Evolutionary conservation across 768 basidiomycete species (phyloP).

Genomic region (Amanita pallidorosea): DNA sequence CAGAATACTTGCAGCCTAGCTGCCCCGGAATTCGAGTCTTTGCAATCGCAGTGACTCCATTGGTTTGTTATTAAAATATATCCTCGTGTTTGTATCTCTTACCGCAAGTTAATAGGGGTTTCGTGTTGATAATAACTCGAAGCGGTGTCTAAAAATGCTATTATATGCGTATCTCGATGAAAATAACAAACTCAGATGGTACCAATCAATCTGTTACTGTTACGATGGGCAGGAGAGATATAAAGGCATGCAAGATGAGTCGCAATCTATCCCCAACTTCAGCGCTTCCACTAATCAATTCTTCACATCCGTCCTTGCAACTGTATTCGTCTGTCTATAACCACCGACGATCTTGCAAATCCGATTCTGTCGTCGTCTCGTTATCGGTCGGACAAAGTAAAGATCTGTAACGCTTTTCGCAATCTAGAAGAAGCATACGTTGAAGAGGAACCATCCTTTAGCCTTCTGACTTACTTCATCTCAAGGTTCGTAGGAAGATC

Average conservation of each 20-base stretch:
- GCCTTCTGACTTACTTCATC: neutral
- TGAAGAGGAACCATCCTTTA: neutral
- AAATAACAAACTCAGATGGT: neutral
- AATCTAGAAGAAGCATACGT: conserved; percentile 1
- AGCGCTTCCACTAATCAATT: neutral
- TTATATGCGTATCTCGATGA: neutral
- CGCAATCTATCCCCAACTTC: neutral
- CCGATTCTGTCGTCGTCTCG: neutral
- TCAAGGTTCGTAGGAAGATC: conserved; percentile 2
- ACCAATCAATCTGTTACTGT: neutral
- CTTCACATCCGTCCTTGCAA: neutral
- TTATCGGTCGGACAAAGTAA: neutral
- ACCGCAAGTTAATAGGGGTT: neutral
- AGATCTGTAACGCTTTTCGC: neutral
- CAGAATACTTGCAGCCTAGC: no score
- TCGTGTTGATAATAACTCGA: neutral
- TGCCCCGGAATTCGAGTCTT: no score
- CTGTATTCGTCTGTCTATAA: neutral
- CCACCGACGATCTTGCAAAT: conserved; percentile 7
- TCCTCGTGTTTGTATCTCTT: neutral
- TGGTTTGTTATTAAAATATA: neutral
- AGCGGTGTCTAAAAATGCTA: neutral
- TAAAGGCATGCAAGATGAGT: neutral
- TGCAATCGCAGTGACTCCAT: neutral
- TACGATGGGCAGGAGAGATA: neutral